Evolutionary conservation across 768 basidiomycete genomes (phyloP).

Genomic region (Lentinula edodes): DNA sequence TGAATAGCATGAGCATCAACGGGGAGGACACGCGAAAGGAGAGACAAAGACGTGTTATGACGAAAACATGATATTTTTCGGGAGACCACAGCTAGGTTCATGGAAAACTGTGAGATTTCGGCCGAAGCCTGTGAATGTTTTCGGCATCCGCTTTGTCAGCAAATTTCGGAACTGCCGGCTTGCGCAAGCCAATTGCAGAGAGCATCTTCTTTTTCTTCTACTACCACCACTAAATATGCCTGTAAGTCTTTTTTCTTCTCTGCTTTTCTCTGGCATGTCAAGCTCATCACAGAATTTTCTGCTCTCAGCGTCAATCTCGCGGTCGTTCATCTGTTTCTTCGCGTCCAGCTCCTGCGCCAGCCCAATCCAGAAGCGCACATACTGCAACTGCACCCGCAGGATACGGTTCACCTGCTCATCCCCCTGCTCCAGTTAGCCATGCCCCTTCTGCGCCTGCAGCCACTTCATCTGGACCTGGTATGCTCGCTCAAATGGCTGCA

Average conservation of each 20-base stretch:
- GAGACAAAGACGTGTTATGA: background rate
- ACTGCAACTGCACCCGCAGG: conserved; percentile 48
- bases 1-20: background rate
- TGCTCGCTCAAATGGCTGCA: conserved; percentile 82
- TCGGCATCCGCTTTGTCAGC: background rate
- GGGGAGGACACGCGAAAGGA: background rate
- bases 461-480: conserved; percentile 49
- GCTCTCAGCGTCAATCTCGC: conserved; percentile 70
- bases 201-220: conserved; percentile 1
- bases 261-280: background rate
- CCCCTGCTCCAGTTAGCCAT: conserved; percentile 37
- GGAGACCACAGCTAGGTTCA: background rate
- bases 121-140: background rate
- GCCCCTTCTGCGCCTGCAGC: conserved; percentile 33
- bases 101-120: background rate
- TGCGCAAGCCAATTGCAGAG: background rate
- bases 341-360: conserved; percentile 36
- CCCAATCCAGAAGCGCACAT: conserved; percentile 41
- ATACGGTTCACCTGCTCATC: conserved; percentile 28
- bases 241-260: conserved; percentile 27
- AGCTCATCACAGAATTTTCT: background rate
- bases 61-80: background rate
- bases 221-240: conserved; percentile 31
- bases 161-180: background rate
- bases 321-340: conserved; percentile 56